Evolutionary conservation across 805 yeast species (phyloP).

Genomic region (Cyberlindnera maritima): DNA sequence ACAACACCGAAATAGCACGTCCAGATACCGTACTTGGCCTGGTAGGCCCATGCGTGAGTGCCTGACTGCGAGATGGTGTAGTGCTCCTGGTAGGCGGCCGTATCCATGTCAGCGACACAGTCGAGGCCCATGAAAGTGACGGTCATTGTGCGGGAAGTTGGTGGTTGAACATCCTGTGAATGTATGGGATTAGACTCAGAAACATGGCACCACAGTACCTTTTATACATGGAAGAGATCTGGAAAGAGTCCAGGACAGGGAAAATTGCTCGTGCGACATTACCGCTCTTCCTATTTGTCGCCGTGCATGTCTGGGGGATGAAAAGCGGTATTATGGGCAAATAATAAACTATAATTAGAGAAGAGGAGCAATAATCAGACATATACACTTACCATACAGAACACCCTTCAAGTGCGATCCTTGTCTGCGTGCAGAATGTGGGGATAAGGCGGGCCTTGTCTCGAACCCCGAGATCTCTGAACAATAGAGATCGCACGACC

Average conservation of each 20-base stretch:
- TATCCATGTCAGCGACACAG: slow-evolving; percentile 17
- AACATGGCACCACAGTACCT: too few species aligned
- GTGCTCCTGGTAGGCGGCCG: slow-evolving; percentile 1
- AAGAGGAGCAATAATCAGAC: too few species aligned
- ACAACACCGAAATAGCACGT: slow-evolving; percentile 19
- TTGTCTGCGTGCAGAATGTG: too few species aligned
- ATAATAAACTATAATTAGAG: too few species aligned
- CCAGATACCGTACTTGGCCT: slow-evolving; percentile 16
- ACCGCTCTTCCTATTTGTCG: background rate
- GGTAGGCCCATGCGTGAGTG: slow-evolving; percentile 17
- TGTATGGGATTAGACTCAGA: too few species aligned
- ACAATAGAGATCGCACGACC: background rate
- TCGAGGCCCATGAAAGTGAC: slow-evolving; percentile 20
- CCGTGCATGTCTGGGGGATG: too few species aligned
- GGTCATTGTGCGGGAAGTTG: background rate
- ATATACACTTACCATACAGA: too few species aligned
- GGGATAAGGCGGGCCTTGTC: too few species aligned
- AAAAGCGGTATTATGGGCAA: too few species aligned
- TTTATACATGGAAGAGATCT: background rate
- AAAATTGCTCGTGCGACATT: background rate
- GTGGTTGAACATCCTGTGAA: background rate
- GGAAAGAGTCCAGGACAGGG: background rate
- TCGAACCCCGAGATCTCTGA: too few species aligned
- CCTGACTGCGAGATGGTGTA: slow-evolving; percentile 16
- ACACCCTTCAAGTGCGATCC: too few species aligned